Base-by-base conservation (phyloP, 164 flowering plant species). In the Dillenia turbinata region DNA sequence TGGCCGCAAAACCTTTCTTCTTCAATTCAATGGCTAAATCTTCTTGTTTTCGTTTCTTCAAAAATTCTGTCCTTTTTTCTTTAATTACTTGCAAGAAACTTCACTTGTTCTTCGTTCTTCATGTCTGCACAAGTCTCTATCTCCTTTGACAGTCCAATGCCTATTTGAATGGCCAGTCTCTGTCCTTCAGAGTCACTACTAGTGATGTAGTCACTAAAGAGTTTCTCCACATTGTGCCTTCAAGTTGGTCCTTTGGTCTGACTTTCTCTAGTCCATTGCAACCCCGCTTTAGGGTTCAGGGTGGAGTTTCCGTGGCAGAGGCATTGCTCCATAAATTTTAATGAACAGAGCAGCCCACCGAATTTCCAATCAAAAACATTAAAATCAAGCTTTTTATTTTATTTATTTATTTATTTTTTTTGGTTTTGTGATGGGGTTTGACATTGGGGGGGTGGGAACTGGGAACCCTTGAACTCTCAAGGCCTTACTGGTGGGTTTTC, bases 181-280 rank as follows among this genome's bases (percentile, higher is more conserved):
- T 94, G n/a, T 87, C 97, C 22, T 94, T 89, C 81, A 71, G 60
- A 75, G 72, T 87, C 79, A 85, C 85, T 14, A 82, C 96, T 1
- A 75, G 78, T 5, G 96, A 91, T 65, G 95, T 93, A n/a, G 73
- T 48, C 11, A 87, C 89, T 14, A 67, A 70, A 44, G 24, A 70
- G 9, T 91, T 86, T 64, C 12, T 44, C 1, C 60, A 86, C 56
- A 57, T 85, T 17, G 88, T 66, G 19, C 91, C 97, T 3, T 54
- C 91, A 2, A 75, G 57, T 17, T 94, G 98, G 98, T 54, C 15
- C 3, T 94, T 91, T 57, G 95, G 98, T 10, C 97, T 91, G 71
- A 80, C 88, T 57, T 93, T 70, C 77, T 67, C 94, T 1, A 85
- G 81, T 75, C 24, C 47, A 1, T 63, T 82, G 0, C 93, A 90